Conservation (phyloP, 208 protist genomes). For the Leishmania tropica region DNA sequence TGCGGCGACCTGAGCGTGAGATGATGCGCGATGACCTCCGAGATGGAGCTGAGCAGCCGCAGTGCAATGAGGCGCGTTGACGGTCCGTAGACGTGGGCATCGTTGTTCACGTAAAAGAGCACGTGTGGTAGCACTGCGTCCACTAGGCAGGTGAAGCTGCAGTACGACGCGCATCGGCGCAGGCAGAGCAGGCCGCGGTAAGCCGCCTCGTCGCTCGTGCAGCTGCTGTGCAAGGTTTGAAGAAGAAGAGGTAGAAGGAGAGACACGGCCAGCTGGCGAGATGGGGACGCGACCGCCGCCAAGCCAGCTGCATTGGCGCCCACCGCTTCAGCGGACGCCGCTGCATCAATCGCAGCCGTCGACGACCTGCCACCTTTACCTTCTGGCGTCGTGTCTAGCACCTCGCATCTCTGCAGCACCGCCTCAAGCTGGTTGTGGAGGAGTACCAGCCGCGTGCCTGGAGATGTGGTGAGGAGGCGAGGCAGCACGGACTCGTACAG, state of each 20-base stretch:
- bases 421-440: constrained; percentile 35
- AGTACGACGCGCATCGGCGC: constrained; percentile 36
- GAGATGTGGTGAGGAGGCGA: constrained; percentile 47
- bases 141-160: constrained; percentile 29
- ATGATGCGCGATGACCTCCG: constrained; percentile 22
- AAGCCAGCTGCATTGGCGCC: background rate
- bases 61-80: constrained; percentile 54
- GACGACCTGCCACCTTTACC: background rate
- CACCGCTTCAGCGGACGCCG: background rate
- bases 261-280: constrained; percentile 16
- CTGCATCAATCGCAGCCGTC: background rate
- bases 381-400: background rate
- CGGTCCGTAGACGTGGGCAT: constrained; percentile 24
- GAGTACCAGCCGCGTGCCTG: constrained; percentile 53
- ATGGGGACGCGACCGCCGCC: background rate
- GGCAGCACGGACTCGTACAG: constrained; percentile 52
- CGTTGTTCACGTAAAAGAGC: constrained; percentile 40
- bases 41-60: constrained; percentile 44
- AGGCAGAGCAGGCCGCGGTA: constrained; percentile 49
- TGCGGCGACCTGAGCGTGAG: constrained; percentile 13
- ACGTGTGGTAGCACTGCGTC: constrained; percentile 59
- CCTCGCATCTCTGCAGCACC: constrained; percentile 13
- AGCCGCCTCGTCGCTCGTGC: constrained; percentile 44
- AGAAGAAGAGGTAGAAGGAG: constrained; percentile 60
- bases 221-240: constrained; percentile 40